Conservation (phyloP, 2,329 filamentous ascomycete species). For the Endocalyx cinctus region DNA sequence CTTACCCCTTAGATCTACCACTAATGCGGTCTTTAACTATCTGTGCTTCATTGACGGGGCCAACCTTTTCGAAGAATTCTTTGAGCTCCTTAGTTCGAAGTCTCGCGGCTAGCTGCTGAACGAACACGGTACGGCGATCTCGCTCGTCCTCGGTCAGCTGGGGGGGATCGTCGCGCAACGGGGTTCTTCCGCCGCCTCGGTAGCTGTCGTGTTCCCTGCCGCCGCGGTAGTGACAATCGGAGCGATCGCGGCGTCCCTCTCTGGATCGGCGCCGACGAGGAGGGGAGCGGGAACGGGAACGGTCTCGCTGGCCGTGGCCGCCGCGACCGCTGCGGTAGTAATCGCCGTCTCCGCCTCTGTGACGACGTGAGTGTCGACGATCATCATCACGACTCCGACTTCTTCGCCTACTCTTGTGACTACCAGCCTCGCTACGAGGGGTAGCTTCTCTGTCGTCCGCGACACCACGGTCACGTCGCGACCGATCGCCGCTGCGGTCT, state of each 20-base stretch:
- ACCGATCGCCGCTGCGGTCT: conserved; percentile 52
- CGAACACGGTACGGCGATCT: conserved; percentile 94
- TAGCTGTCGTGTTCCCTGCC: conserved; percentile 46
- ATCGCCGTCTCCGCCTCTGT: conserved; percentile 64
- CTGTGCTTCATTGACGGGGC: conserved; percentile 92
- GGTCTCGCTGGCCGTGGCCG: conserved; percentile 51
- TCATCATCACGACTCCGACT: conserved; percentile 75
- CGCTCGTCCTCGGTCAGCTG: conserved; percentile 91
- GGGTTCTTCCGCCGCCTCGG: conserved; percentile 27
- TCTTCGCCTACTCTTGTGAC: conserved; percentile 76
- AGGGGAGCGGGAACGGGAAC: conserved; percentile 69
- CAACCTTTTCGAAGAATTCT: conserved; percentile 91
- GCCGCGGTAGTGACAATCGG: conserved; percentile 48
- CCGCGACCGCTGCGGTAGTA: conserved; percentile 60
- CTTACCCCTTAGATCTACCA: conserved; percentile 94
- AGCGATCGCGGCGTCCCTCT: conserved; percentile 48
- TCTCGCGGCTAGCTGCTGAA: conserved; percentile 94
- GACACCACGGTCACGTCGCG: conserved; percentile 49
- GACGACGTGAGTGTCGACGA: conserved; percentile 67
- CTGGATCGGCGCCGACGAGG: conserved; percentile 54
- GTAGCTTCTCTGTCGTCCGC: conserved; percentile 61
- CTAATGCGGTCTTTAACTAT: conserved; percentile 98
- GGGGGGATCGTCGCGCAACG: conserved; percentile 54
- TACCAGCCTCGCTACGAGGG: conserved; percentile 71
- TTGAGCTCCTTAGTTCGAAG: conserved; percentile 89